A percentile compares a stretch with the other conserved stretches of the same genome.
These are phyloP conservation scores for Globisporangium nunn DNA, from an alignment of 352 stramenopile species.

Conservation along the genomic window DNA sequence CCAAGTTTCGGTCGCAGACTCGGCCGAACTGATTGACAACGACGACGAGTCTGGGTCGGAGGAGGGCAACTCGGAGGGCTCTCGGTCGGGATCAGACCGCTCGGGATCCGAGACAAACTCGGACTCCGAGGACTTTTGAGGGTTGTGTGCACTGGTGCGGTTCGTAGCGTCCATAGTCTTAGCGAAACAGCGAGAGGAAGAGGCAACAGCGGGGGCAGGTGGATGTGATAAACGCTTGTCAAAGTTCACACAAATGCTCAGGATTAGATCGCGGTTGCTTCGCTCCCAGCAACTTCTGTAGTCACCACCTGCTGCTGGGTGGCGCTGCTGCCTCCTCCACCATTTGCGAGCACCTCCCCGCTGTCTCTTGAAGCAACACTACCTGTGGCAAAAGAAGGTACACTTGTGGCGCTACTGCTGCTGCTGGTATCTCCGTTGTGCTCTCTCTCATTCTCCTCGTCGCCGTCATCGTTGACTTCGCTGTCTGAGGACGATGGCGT, in stretches of 20 bases:
- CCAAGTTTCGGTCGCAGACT: slow-evolving; percentile 79
- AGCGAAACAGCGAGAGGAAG: not conserved
- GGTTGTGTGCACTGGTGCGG: not conserved
- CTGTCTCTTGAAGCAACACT: not conserved
- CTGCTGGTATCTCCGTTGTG: not conserved
- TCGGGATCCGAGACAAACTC: slow-evolving; percentile 15
- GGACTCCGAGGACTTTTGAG: slow-evolving; percentile 79
- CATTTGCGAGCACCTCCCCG: not conserved
- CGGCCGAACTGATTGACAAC: slow-evolving; percentile 76
- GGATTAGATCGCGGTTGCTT: not conserved
- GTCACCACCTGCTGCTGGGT: not conserved
- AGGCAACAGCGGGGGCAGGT: not conserved
- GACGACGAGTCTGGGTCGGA: slow-evolving; percentile 66
- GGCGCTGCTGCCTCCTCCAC: not conserved
- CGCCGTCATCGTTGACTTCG: not conserved
- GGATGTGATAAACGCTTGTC: not conserved
- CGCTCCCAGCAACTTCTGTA: not conserved
- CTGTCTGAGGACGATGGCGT: not conserved
- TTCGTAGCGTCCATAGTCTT: not conserved
- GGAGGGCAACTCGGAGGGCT: slow-evolving; percentile 43
- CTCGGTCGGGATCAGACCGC: slow-evolving; percentile 48
- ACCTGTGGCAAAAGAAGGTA: not conserved
- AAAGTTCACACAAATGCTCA: not conserved
- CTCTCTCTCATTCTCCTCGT: not conserved
- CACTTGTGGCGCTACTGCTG: not conserved